Percentiles rank a stretch among this genome's conserved stretches.
Evolutionary conservation across 352 stramenopile genomes (phyloP).

Genomic region (Globisporangium takayamanum): DNA sequence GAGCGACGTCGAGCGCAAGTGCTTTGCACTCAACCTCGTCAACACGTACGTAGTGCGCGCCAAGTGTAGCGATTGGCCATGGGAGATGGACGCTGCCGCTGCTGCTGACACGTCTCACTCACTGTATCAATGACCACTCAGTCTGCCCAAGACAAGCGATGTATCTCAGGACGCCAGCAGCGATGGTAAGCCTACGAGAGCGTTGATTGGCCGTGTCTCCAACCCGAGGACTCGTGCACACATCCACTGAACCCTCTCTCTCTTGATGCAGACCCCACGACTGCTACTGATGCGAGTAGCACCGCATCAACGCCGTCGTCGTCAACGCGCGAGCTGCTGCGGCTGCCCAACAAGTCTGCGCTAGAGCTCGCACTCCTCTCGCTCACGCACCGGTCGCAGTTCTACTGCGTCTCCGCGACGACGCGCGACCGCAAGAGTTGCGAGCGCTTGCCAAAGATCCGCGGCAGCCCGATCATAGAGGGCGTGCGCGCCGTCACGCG

Average conservation of each 20-base stretch:
- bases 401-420: conserved; percentile 32
- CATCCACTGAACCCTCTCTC: no score
- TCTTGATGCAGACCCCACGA: not conserved
- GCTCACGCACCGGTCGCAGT: conserved; percentile 18
- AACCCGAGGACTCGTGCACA: no score
- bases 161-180: not conserved
- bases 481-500: conserved; percentile 37
- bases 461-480: conserved; percentile 46
- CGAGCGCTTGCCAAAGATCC: conserved; percentile 42
- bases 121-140: no score
- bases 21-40: conserved; percentile 66
- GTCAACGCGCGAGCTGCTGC: not conserved
- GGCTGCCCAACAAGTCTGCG: not conserved
- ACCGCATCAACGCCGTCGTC: not conserved
- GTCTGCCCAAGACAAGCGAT: no score
- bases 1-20: conserved; percentile 39
- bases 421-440: conserved; percentile 28
- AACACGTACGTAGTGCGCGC: conserved; percentile 42
- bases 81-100: not conserved
- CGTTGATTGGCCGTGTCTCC: not conserved
- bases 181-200: not conserved
- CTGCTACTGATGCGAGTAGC: not conserved
- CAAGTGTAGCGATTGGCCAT: not conserved
- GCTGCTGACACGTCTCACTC: not conserved
- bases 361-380: conserved; percentile 15